Base-by-base conservation (phyloP, 371 early-diverging fungal genomes). In the Zancudomyces culisetae region DNA sequence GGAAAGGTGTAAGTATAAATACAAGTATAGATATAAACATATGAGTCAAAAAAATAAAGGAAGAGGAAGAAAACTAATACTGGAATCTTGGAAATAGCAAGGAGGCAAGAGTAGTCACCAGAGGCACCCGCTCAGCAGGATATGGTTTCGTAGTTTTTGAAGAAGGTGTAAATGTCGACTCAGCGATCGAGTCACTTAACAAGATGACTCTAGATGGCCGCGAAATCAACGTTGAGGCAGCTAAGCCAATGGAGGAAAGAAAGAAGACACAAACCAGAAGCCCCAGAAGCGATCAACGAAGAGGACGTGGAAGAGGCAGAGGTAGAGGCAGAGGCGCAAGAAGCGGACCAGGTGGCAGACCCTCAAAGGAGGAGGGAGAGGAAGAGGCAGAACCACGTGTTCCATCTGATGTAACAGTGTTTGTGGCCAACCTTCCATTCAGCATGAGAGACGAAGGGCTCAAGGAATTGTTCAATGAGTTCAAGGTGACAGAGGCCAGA, bases 351-450 rank as follows among this genome's bases (percentile, higher is more conserved):
- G 45, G 59, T 52, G 21, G 45, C 43, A 42, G 56, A 46, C 18
- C 3, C 42, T 46, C 45, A 52, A 43, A 24, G 40, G 29, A 27
- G n/a, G 10, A 61, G 19, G 49, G 49, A 2, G 40, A 54, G 15
- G 55, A 53, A 4, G 40, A 30, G n/a, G 52, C 55, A 24, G 46
- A 58, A 27, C 56, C 56, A 24, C 76, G 76, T 41, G 80, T 76
- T 35, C 83, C 77, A 26, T 85, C 86, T 48, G 78, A 83, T 61
- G 90, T 82, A 3, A 81, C 78, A 13, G 66, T 90, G 41, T 94
- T 87, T 70, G 85, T 94, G 46, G 86, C 89, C 58, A 94, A 92
- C 72, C 66, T 94, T 40, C 92, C 95, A 30, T 92, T 82, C 69
- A 69, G 81, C 39, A 76, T 87, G 49, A 75, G 78, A 22, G 80